A percentile compares a stretch with the other conserved stretches of the same genome.
These are phyloP conservation scores for Psilocybe tampanensis DNA, from an alignment of 768 basidiomycete species.

Conservation along the genomic window DNA sequence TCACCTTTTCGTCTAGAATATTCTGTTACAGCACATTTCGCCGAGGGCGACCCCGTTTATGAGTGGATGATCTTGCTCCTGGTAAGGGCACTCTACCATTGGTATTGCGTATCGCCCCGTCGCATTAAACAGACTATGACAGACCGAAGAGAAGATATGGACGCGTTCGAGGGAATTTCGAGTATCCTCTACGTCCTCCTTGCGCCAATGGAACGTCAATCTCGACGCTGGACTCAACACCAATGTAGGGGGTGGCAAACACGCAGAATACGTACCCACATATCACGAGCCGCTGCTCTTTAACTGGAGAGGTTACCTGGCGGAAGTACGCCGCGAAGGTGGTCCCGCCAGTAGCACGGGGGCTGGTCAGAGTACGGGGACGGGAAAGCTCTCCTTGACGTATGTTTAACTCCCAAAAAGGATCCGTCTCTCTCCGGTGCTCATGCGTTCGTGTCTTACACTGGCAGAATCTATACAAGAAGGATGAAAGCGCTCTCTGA, in stretches of 20 bases:
- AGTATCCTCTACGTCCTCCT: constrained; percentile 41
- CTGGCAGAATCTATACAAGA: constrained; percentile 48
- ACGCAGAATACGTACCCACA: constrained; percentile 46
- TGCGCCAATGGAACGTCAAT: constrained; percentile 41
- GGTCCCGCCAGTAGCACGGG: neutral
- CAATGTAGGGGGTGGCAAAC: constrained; percentile 18
- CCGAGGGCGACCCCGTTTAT: constrained; percentile 42
- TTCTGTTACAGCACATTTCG: constrained; percentile 41
- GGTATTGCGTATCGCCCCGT: too few species aligned
- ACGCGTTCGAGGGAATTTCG: constrained; percentile 35
- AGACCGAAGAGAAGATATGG: constrained; percentile 50
- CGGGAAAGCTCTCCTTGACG: constrained; percentile 32
- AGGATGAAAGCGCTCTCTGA: constrained; percentile 41
- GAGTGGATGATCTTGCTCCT: constrained; percentile 45
- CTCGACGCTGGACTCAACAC: constrained; percentile 22
- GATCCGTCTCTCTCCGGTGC: too few species aligned
- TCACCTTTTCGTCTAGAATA: constrained; percentile 31
- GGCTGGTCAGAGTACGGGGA: neutral
- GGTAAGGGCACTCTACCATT: constrained; percentile 30
- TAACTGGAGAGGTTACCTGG: constrained; percentile 46
- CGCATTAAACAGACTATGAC: neutral
- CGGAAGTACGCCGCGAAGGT: constrained; percentile 32
- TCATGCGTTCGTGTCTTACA: too few species aligned
- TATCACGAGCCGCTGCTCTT: constrained; percentile 44
- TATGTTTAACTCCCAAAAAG: too few species aligned